phyloP scores from a whole-genome alignment of 352 stramenopile genomes.

The Globisporangium megalacanthum region DNA sequence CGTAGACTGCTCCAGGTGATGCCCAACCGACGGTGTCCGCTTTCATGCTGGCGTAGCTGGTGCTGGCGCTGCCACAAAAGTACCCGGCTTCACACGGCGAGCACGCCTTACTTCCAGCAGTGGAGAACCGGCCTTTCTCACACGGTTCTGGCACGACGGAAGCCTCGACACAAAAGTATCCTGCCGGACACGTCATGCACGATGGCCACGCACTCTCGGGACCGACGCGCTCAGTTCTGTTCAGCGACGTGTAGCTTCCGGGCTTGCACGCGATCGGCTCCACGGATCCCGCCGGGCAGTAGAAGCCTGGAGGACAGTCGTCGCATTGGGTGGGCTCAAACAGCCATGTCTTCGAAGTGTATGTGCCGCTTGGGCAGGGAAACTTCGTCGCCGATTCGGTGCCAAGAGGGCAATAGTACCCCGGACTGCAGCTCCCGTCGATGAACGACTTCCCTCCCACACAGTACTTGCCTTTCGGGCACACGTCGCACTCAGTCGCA shows the following conservation, averaged over 20 bases:
- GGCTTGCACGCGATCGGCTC: slow-evolving; percentile 62
- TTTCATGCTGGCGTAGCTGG: slow-evolving; percentile 60
- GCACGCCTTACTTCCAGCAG: slow-evolving; percentile 48
- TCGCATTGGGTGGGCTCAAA: slow-evolving; percentile 74
- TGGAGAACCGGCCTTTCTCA: slow-evolving; percentile 57
- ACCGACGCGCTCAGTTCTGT: slow-evolving; percentile 66
- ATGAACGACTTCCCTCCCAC: slow-evolving; percentile 69
- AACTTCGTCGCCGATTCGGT: slow-evolving; percentile 61
- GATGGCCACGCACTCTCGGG: slow-evolving; percentile 43
- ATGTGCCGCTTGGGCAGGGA: slow-evolving; percentile 83
- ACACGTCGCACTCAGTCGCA: slow-evolving; percentile 70
- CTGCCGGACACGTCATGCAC: slow-evolving; percentile 74
- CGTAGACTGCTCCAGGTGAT: slow-evolving; percentile 47
- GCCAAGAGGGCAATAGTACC: slow-evolving; percentile 87
- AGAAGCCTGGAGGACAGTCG: slow-evolving; percentile 71
- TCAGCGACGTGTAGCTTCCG: slow-evolving; percentile 66
- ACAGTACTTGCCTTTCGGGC: slow-evolving; percentile 84
- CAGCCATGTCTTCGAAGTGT: slow-evolving; percentile 65
- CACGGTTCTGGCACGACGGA: slow-evolving; percentile 60
- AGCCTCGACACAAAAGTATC: slow-evolving; percentile 77
- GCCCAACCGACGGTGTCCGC: slow-evolving; percentile 49
- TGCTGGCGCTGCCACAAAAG: slow-evolving; percentile 75
- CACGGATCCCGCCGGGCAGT: slow-evolving; percentile 60
- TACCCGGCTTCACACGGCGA: slow-evolving; percentile 57
- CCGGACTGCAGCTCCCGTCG: slow-evolving; percentile 63